Evolutionary conservation across 2,329 filamentous ascomycete genomes (phyloP).

Genomic region (Cytospora leucostoma): DNA sequence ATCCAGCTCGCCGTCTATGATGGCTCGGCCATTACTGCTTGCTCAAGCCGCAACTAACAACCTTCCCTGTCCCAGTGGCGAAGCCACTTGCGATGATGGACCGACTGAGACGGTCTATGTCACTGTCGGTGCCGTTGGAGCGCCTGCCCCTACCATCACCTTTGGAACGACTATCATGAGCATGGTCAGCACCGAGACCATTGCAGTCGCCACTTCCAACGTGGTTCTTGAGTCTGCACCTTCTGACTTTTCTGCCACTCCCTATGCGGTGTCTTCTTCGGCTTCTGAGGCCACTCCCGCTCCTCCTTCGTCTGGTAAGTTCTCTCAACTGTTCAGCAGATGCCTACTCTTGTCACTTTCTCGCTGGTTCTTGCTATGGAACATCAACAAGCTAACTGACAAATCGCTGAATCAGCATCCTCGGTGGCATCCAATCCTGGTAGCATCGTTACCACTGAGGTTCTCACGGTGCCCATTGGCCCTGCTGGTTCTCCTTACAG

Average conservation of each 20-base stretch:
- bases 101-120: conserved; percentile 49
- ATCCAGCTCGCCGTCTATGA: conserved; percentile 17
- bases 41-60: conserved; percentile 24
- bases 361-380: not conserved
- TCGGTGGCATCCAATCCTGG: not conserved
- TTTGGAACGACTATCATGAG: conserved; percentile 23
- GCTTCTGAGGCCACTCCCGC: not conserved
- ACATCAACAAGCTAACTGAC: not conserved
- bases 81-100: conserved; percentile 43
- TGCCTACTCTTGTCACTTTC: not conserved
- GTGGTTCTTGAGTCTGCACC: conserved; percentile 23
- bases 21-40: conserved; percentile 22
- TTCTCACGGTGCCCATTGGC: conserved; percentile 20
- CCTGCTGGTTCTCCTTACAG: conserved; percentile 15
- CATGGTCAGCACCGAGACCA: conserved; percentile 28
- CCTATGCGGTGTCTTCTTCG: conserved; percentile 13
- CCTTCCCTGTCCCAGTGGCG: conserved; percentile 5
- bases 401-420: not conserved
- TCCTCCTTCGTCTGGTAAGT: conserved; percentile 23
- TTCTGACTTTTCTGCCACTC: conserved; percentile 9
- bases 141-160: conserved; percentile 24
- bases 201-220: conserved; percentile 30
- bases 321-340: not conserved
- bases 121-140: conserved; percentile 42
- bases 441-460: conserved; percentile 12